A percentile compares a stretch with the other conserved stretches of the same genome.
Evolutionary conservation across 805 yeast genomes (phyloP).

Genomic region (Teunomyces stri): DNA sequence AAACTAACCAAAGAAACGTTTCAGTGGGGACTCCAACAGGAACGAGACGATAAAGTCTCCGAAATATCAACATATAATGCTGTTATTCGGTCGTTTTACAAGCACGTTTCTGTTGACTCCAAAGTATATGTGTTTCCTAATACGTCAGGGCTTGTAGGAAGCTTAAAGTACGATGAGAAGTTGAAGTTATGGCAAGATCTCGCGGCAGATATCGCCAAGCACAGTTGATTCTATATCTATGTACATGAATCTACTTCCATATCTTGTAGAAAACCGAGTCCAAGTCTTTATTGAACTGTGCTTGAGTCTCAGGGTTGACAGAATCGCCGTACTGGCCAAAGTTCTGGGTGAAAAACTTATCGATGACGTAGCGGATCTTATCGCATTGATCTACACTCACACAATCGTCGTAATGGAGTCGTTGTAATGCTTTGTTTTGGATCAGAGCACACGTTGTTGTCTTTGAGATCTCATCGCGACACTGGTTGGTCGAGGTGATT

Average conservation of each 20-base stretch:
- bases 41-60: not conserved
- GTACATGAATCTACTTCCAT: constrained; percentile 24
- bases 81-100: constrained; percentile 16
- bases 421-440: constrained; percentile 34
- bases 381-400: constrained; percentile 33
- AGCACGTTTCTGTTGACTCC: constrained; percentile 15
- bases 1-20: constrained; percentile 34
- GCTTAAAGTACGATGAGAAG: constrained; percentile 44
- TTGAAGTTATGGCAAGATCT: constrained; percentile 48
- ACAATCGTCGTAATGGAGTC: constrained; percentile 36
- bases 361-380: constrained; percentile 35
- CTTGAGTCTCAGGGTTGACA: constrained; percentile 23
- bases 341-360: constrained; percentile 31
- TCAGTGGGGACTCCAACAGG: constrained; percentile 49
- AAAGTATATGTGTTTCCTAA: constrained; percentile 62
- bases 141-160: constrained; percentile 69
- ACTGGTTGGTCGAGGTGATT: constrained; percentile 24
- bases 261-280: constrained; percentile 28
- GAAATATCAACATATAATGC: constrained; percentile 5
- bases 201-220: constrained; percentile 16
- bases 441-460: constrained; percentile 30
- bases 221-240: not conserved
- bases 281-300: constrained; percentile 27
- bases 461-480: constrained; percentile 28
- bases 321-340: constrained; percentile 38